Conservation (phyloP, 805 yeast genomes). For the Starmerella riodocensis region DNA sequence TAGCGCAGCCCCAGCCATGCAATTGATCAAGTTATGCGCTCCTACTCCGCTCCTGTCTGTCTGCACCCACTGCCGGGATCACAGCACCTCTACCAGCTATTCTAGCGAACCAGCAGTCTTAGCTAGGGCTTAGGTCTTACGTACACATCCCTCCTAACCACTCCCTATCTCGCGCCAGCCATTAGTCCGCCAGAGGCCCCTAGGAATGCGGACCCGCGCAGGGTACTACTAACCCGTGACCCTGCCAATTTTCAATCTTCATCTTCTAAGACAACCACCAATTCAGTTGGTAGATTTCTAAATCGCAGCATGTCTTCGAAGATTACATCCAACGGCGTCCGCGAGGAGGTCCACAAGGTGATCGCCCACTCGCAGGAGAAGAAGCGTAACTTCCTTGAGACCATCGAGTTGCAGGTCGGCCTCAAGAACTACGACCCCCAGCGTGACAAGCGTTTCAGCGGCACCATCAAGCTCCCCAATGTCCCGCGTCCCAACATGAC, state of each 20-base stretch:
- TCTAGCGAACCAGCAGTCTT: no score
- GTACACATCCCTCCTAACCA: neutral
- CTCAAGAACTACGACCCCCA: conserved; percentile 99
- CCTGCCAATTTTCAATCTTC: no score
- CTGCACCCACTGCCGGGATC: no score
- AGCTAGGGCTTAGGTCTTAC: neutral
- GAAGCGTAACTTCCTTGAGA: conserved; percentile 99
- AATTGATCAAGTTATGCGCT: no score
- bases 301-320: conserved; percentile 35
- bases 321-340: conserved; percentile 82
- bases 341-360: conserved; percentile 90
- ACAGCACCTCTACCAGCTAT: no score
- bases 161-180: neutral
- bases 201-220: no score
- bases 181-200: no score
- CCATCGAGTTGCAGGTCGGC: conserved; percentile 99
- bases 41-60: no score
- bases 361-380: conserved; percentile 82
- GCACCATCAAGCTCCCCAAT: conserved; percentile 93
- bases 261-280: conserved; percentile 19
- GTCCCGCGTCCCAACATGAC: conserved; percentile 99
- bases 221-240: no score
- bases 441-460: conserved; percentile 99
- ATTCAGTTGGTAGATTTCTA: conserved; percentile 23
- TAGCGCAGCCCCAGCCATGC: no score